Evolutionary conservation across 306 rosid genomes (phyloP), one percentile per base, ranked within the genome.

Genomic region (Medicago ruthenica): DNA sequence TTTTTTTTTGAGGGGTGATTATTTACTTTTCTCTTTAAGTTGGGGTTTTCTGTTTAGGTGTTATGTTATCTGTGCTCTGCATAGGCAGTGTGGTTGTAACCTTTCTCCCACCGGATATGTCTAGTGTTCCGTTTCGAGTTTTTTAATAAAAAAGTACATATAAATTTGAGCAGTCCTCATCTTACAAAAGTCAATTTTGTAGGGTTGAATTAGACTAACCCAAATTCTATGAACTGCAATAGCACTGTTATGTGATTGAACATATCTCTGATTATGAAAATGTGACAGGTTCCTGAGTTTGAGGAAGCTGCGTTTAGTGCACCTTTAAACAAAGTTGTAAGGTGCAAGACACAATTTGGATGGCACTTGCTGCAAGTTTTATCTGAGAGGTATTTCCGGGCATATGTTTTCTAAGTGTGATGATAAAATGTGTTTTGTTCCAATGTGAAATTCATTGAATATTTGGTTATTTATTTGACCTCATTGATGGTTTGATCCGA

Each of bases 271-370:
- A 83, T 71, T 67, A 50, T 75, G 74, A 44, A 71, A 79, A 54
- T 81, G 24, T 54, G 77, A 69, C 79, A 95, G 98, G 98, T 95
- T 79, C 96, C 96, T 7, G 98, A 95, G 73, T 95, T 95, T 85
- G 96, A 95, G 86, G 98, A 92, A 82, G 93, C 96, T 84, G 98
- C 98, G 1, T 95, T 92, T 84, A 60, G 50, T 86, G 93, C 98
- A 61, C 89, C 98, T 61, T 74, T 95, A 76, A 92, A 95, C 85
- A 90, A 89, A 87, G 86, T 92, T 79, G 95, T 92, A 55, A 88
- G 83, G 83, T 92, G 98, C 72, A 94, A 94, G 75, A 94, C 98
- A 71, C 42, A 94, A 77, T 94, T 90, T 85, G 98, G 98, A 62
- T 94, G 98, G 98, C 98, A 94, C 81, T 79, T 94, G 74, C 80